Base-by-base conservation (phyloP, 345 rosid species). In the Geranium brycei region DNA sequence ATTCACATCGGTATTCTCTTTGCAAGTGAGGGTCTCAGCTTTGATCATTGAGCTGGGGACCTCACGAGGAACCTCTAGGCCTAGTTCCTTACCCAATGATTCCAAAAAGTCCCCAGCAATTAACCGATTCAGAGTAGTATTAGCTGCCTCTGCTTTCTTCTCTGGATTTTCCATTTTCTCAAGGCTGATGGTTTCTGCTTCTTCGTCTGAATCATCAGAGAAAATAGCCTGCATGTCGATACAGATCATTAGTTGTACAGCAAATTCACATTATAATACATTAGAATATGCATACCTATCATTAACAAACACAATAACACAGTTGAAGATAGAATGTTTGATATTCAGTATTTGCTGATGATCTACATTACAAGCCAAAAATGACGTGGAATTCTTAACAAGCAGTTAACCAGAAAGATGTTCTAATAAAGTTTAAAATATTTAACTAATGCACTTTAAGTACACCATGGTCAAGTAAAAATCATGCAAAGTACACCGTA, bases 51-150 rank as follows among this genome's bases (percentile, higher is more conserved):
- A 16, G 67, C 74, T 65, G 4, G 85, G 79, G 32, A 65, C 58
- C 66, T 90, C 92, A 65, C 88, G 80, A 40, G 97, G 97, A 72
- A 93, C 99, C 76, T 88, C 97, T 19, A 93, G 71, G 16, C 99
- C 99, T 51, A 93, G 82, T 79, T 93, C 99, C 79, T 88, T 93
- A 60, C 99, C 99, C 64, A 90, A 70, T 10, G 97, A 86, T 77
- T 93, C 96, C 62, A 93, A 68, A 62, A 90, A 93, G 68, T 93
- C 99, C 60, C 97, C 92, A 15, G 99, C 97, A 64, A 90, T 88
- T 63, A 93, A 80, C 66, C 93, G 92, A 73, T 82, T 93, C 70
- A 93, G 76, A 14, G 97, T 77, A 19, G 91, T 72, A 64, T 87
- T 85, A 7, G 96, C 96, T 51, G 83, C 92, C 72, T 85, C 86